These are phyloP conservation scores for Phytopythium kandeliae DNA, from an alignment of 352 stramenopile genomes.

Conservation along the genomic window DNA sequence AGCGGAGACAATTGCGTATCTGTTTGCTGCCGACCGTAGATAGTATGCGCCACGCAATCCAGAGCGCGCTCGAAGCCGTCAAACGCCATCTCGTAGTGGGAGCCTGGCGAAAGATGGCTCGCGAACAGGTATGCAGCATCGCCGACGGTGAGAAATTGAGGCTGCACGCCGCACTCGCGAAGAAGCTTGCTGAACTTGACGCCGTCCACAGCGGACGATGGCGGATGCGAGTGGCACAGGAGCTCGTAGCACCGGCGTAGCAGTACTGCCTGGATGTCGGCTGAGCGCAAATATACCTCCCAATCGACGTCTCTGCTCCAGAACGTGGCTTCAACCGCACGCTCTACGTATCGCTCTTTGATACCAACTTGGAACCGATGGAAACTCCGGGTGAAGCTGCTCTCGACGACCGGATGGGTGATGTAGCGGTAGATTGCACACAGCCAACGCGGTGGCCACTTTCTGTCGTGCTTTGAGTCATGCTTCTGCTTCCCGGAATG, in stretches of 20 bases:
- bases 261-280: constrained; percentile 26
- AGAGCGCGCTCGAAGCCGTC: constrained; percentile 42
- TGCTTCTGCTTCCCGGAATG: not conserved
- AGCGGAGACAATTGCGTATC: constrained; percentile 7
- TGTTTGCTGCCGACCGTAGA: constrained; percentile 13
- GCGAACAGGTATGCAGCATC: constrained; percentile 64
- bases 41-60: constrained; percentile 23
- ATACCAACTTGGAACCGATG: constrained; percentile 40
- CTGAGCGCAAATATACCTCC: constrained; percentile 16
- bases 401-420: constrained; percentile 43
- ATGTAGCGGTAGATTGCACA: constrained; percentile 45
- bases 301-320: constrained; percentile 66
- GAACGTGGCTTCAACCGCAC: constrained; percentile 31
- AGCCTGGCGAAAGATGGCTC: constrained; percentile 26
- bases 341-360: constrained; percentile 21
- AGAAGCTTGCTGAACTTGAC: constrained; percentile 80
- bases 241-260: constrained; percentile 36
- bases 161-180: constrained; percentile 52
- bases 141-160: constrained; percentile 38
- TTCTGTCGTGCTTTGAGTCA: not conserved
- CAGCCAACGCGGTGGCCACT: constrained; percentile 37
- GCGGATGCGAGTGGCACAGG: constrained; percentile 46
- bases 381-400: constrained; percentile 9
- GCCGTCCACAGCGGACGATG: constrained; percentile 41
- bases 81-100: constrained; percentile 54